Evolutionary conservation across 768 basidiomycete species (phyloP).

Genomic region (Cyclocybe aegerita): DNA sequence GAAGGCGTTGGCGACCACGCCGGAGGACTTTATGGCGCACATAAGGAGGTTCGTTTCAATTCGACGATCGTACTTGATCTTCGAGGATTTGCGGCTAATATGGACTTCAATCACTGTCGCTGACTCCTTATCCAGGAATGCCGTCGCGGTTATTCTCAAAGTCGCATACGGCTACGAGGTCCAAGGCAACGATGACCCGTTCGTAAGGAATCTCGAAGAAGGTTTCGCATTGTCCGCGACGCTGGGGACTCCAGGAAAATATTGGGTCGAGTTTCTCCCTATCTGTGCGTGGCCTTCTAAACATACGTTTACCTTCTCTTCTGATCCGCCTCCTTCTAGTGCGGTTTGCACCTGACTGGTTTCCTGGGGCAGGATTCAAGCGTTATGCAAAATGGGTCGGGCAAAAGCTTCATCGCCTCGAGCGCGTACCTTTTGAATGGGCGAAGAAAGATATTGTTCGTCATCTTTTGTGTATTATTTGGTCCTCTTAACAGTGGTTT

Average conservation of each 20-base stretch:
- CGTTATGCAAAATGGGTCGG: slow-evolving; percentile 18
- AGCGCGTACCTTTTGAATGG: slow-evolving; percentile 28
- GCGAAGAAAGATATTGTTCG: slow-evolving; percentile 30
- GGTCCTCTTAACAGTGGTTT: background rate
- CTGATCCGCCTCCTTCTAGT: slow-evolving; percentile 22
- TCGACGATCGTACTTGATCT: no score
- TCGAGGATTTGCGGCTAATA: background rate
- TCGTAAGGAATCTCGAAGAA: slow-evolving; percentile 31
- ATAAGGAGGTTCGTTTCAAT: slow-evolving; percentile 24
- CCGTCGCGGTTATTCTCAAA: slow-evolving; percentile 33
- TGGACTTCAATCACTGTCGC: slow-evolving; percentile 1
- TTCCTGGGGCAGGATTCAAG: slow-evolving; percentile 44
- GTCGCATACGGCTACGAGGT: slow-evolving; percentile 42
- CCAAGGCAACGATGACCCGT: slow-evolving; percentile 28
- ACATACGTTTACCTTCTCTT: background rate
- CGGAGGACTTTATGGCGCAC: slow-evolving; percentile 26
- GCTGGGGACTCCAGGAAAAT: slow-evolving; percentile 31
- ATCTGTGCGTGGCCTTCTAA: slow-evolving; percentile 23
- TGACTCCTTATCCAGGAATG: slow-evolving; percentile 21
- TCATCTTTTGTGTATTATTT: background rate
- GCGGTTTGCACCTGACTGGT: slow-evolving; percentile 38
- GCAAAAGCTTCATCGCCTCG: slow-evolving; percentile 17
- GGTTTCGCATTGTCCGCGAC: slow-evolving; percentile 22
- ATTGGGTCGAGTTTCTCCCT: slow-evolving; percentile 39
- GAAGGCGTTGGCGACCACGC: slow-evolving; percentile 24